Base-by-base conservation (phyloP, 1,139 yeast species). In the Oligophagozyma castellii region DNA sequence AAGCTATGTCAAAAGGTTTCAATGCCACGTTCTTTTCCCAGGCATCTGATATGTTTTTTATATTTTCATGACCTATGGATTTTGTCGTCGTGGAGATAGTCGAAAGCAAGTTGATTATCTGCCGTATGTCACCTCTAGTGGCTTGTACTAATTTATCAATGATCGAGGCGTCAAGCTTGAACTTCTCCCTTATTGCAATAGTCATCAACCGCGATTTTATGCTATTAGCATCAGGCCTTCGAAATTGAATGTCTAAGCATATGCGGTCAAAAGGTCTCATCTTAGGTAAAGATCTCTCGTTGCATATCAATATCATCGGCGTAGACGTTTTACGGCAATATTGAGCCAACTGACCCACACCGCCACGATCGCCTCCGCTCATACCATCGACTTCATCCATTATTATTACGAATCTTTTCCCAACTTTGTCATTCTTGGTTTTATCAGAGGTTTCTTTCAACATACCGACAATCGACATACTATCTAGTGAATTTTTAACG, bases 381-480 rank as follows among this genome's bases (percentile, higher is more conserved):
- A 92, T 89, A 42, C 99, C 99, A 54, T 92, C 99, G 19, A 92
- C 98, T 58, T 92, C 99, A 56, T 92, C 99, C 96, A 92, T 84
- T 39, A 92, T 78, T 29, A 89, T 65, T 30, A 86, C 84, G 42
- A 86, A 73, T 33, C 70, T 72, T 35, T 67, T 65, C 29, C 60
- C 58, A 26, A 58, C 54, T 4, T 38, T 25, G 8, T 41, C 42
- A 5, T 47, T 49, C 5, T 40, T 35, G 7, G 51, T 12, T 5
- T 13, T 12, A 3, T 16, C 48, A 11, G 53, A 57, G 19, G 56
- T 56, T 19, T 59, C 51, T 26, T 67, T 60, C 57, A 81, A 75
- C 46, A 61, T 83, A 0, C 95, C 95, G 34, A 71, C 71, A 14
- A 89, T 75, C 0, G 96, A 83, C 7, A 86, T 76, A 46, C 84